These are phyloP conservation scores for Dictyostelium citrinum DNA, from an alignment of 78 protist species.

Conservation along the genomic window DNA sequence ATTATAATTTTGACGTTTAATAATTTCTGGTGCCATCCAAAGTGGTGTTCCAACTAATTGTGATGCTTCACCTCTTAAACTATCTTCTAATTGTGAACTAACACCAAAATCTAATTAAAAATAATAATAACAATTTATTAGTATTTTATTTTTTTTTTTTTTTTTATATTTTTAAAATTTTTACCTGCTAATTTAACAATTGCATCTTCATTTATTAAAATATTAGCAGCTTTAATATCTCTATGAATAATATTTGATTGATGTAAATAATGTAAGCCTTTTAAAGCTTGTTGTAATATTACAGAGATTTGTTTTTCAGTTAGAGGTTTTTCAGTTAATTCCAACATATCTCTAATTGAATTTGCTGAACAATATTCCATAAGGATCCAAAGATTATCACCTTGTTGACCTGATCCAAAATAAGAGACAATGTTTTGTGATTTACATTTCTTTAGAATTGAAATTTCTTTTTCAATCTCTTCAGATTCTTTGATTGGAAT, in stretches of 20 bases:
- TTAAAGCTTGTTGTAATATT: constrained; percentile 49
- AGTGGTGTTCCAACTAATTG: constrained; percentile 70
- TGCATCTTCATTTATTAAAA: constrained; percentile 55
- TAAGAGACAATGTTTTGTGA: constrained; percentile 34
- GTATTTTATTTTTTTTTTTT: too few species aligned
- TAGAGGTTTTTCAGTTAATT: constrained; percentile 25
- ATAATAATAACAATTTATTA: background rate
- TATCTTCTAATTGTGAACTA: constrained; percentile 57
- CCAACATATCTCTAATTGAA: constrained; percentile 74
- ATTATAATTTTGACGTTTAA: constrained; percentile 46
- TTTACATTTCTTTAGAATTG: constrained; percentile 56
- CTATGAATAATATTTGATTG: constrained; percentile 61
- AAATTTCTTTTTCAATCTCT: constrained; percentile 70
- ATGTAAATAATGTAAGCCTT: constrained; percentile 77
- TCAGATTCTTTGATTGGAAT: constrained; percentile 48
- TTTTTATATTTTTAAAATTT: background rate
- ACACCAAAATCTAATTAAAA: constrained; percentile 80
- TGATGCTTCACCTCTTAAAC: background rate
- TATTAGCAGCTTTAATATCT: constrained; percentile 83
- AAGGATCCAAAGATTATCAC: constrained; percentile 71
- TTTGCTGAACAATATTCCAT: constrained; percentile 78
- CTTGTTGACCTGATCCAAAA: constrained; percentile 40
- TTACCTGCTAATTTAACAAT: constrained; percentile 57
- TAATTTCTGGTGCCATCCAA: constrained; percentile 83
- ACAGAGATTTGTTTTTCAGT: constrained; percentile 46